These are phyloP conservation scores for Fusarium algeriense DNA, from an alignment of 2,329 filamentous ascomycete genomes.

Conservation along the genomic window DNA sequence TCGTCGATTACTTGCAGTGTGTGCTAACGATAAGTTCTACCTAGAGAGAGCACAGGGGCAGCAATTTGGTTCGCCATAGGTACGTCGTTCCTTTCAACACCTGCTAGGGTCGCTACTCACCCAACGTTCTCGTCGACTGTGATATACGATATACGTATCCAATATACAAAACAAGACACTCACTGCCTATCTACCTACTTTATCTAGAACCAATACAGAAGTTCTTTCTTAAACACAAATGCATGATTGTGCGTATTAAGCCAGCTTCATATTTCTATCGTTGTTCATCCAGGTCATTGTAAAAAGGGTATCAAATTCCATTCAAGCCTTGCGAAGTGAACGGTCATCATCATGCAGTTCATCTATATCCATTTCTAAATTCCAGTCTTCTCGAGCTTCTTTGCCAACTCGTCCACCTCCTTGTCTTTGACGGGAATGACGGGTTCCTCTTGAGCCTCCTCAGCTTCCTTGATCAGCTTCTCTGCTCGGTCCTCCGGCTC, in stretches of 20 bases:
- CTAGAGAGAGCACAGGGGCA: constrained; percentile 30
- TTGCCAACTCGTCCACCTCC: constrained; percentile 84
- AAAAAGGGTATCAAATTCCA: constrained; percentile 51
- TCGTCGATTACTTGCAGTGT: constrained; percentile 30
- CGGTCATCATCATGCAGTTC: constrained; percentile 46
- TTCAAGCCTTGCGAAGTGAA: constrained; percentile 42
- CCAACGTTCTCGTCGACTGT: neutral
- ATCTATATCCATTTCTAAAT: constrained; percentile 57
- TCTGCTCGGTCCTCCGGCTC: constrained; percentile 74
- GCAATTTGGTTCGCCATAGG: constrained; percentile 38
- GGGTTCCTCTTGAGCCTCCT: constrained; percentile 79
- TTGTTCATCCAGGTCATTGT: constrained; percentile 11
- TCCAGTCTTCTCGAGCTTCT: constrained; percentile 78
- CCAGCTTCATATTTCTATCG: neutral
- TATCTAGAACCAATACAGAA: neutral
- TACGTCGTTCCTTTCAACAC: constrained; percentile 34
- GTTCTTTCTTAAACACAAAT: neutral
- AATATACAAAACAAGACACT: neutral
- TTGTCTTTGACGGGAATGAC: constrained; percentile 78
- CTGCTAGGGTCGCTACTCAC: constrained; percentile 1
- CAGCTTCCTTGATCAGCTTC: constrained; percentile 76
- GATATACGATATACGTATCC: neutral
- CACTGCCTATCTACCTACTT: neutral
- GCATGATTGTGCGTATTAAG: neutral
- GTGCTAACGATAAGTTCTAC: constrained; percentile 38